Conservation (phyloP, 139 green algal species). For the Closterium sp. region DNA sequence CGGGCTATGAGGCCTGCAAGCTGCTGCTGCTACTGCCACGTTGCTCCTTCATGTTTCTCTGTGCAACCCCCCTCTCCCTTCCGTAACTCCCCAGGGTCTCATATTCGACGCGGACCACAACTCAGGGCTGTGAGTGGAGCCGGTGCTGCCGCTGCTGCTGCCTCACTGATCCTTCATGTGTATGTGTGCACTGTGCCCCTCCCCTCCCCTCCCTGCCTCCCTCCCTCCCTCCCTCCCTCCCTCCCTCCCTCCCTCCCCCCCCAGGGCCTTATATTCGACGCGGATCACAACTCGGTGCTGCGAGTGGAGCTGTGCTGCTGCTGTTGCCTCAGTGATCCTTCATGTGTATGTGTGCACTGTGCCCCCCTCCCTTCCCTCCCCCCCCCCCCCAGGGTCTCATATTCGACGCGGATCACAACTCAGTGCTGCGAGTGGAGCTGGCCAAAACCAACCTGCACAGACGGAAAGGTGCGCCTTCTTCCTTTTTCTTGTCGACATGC, state of each 20-base stretch:
- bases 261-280: conserved; percentile 54
- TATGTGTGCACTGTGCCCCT: too few species aligned
- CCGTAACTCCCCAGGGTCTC: conserved; percentile 24
- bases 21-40: background rate
- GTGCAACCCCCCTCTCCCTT: background rate
- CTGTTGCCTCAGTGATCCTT: background rate
- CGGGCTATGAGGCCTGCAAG: conserved; percentile 77
- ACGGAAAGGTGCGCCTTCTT: conserved; percentile 55
- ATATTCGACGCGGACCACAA: conserved; percentile 51
- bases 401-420: conserved; percentile 51
- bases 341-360: background rate
- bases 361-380: background rate
- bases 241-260: background rate
- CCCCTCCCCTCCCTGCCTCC: background rate
- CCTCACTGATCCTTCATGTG: too few species aligned
- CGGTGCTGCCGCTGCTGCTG: too few species aligned
- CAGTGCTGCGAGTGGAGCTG: conserved; percentile 78
- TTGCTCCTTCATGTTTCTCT: background rate
- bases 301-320: conserved; percentile 71
- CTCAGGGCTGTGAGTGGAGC: conserved; percentile 72
- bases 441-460: conserved; percentile 81
- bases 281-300: conserved; percentile 58
- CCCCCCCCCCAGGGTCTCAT: conserved; percentile 37
- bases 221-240: background rate
- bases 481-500: too few species aligned